Evolutionary conservation across 2,329 filamentous ascomycete species (phyloP).

Genomic region (Alternaria sp.): DNA sequence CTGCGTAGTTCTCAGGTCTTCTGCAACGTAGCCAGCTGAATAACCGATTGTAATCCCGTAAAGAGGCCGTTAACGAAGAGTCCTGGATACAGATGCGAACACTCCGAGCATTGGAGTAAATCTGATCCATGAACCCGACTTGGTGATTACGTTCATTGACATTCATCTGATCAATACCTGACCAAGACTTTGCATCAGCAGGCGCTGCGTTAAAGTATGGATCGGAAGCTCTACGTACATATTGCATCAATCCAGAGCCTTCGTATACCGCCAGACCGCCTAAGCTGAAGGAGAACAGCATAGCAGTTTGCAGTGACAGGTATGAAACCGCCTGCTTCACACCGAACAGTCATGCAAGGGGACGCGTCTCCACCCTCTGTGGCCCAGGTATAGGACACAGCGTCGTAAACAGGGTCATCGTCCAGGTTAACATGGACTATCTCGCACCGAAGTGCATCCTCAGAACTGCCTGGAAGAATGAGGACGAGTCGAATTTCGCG

Average conservation of each 20-base stretch:
- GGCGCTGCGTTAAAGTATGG: neutral
- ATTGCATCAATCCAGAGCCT: slow-evolving; percentile 29
- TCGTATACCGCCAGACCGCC: slow-evolving; percentile 6
- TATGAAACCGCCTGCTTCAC: slow-evolving; percentile 1
- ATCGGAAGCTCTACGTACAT: slow-evolving; percentile 9
- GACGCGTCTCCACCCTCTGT: slow-evolving; percentile 4
- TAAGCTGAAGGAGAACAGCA: slow-evolving; percentile 13
- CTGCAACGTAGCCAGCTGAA: neutral
- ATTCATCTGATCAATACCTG: slow-evolving; percentile 24
- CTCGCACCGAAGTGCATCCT: slow-evolving; percentile 8
- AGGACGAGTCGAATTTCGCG: slow-evolving; percentile 11
- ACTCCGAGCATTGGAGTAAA: slow-evolving; percentile 11
- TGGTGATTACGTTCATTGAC: slow-evolving; percentile 19
- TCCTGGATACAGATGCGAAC: slow-evolving; percentile 5
- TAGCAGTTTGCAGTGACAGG: slow-evolving; percentile 23
- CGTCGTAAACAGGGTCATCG: slow-evolving; percentile 17
- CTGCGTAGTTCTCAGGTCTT: no score
- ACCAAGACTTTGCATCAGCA: neutral
- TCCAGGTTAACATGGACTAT: slow-evolving; percentile 17
- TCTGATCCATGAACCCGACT: slow-evolving; percentile 22
- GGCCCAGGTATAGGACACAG: slow-evolving; percentile 25
- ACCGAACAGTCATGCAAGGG: neutral
- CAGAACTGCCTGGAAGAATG: neutral
- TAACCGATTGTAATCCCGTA: neutral
- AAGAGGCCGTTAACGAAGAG: neutral